Conservation (phyloP, 345 rosid genomes). For the Garcia nutans region DNA sequence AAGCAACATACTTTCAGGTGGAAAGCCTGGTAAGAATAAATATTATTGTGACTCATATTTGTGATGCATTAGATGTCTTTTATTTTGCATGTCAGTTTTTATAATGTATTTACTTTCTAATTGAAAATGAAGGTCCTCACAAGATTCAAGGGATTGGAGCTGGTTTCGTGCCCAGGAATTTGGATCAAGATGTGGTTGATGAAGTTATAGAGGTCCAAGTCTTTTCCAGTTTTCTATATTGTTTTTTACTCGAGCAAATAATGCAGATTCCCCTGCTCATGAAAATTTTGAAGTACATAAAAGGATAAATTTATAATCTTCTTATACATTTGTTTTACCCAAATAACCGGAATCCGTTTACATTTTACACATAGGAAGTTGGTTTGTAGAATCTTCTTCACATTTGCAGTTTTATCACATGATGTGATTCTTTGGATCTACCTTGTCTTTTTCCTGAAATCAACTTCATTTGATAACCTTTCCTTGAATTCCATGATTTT, state of each 20-base stretch:
- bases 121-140: conserved; percentile 76
- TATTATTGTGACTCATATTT: conserved; percentile 1
- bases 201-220: conserved; percentile 73
- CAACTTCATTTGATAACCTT: neutral
- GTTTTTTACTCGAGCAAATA: neutral
- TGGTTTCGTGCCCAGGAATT: conserved; percentile 85
- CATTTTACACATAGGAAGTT: neutral
- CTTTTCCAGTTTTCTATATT: conserved; percentile 14
- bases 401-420: neutral
- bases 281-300: neutral
- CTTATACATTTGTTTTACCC: neutral
- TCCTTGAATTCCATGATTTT: neutral
- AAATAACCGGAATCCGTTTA: neutral
- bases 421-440: neutral
- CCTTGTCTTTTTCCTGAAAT: neutral
- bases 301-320: neutral
- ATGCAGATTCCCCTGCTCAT: neutral
- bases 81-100: neutral
- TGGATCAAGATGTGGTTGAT: conserved; percentile 70
- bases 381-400: neutral
- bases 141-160: conserved; percentile 99
- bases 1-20: conserved; percentile 36
- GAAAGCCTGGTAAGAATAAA: conserved; percentile 30
- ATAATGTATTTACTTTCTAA: conserved; percentile 3
- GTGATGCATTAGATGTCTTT: neutral